phyloP scores from a whole-genome alignment of 2,329 filamentous ascomycete species.

The Alternaria metachromatica region DNA sequence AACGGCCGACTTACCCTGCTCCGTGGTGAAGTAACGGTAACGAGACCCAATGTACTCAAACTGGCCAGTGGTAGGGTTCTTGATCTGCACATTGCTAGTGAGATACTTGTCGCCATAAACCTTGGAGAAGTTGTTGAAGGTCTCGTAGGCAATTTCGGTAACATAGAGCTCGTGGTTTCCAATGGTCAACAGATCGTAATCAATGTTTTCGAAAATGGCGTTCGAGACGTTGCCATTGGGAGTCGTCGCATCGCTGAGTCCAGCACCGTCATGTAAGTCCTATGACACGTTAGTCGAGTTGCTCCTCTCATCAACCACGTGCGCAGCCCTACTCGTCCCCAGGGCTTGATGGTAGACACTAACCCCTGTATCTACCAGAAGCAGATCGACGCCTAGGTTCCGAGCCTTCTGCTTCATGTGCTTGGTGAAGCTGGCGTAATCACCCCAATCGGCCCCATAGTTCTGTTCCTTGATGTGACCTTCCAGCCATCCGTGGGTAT shows the following conservation, averaged over 20 bases:
- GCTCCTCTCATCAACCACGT: not conserved
- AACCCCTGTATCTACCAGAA: slow-evolving; percentile 66
- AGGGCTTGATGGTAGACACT: slow-evolving; percentile 10
- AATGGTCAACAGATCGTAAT: slow-evolving; percentile 63
- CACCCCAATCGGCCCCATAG: slow-evolving; percentile 71
- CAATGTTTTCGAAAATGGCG: slow-evolving; percentile 59
- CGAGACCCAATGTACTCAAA: slow-evolving; percentile 56
- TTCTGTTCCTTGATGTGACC: slow-evolving; percentile 68
- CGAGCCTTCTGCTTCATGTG: slow-evolving; percentile 66
- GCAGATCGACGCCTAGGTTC: slow-evolving; percentile 64
- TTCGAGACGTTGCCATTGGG: slow-evolving; percentile 64
- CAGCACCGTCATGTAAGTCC: slow-evolving; percentile 72
- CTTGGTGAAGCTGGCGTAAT: slow-evolving; percentile 66
- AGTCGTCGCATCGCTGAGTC: slow-evolving; percentile 65
- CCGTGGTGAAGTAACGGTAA: slow-evolving; percentile 60
- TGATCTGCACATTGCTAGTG: slow-evolving; percentile 61
- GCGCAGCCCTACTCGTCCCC: slow-evolving; percentile 2
- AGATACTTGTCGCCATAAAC: slow-evolving; percentile 63
- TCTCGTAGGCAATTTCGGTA: slow-evolving; percentile 67
- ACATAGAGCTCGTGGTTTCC: slow-evolving; percentile 72
- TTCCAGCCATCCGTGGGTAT: slow-evolving; percentile 68
- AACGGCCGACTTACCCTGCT: slow-evolving; percentile 42
- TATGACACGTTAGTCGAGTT: slow-evolving; percentile 19
- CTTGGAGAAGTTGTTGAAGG: slow-evolving; percentile 64
- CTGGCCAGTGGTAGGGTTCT: slow-evolving; percentile 52